Evolutionary conservation across 192 early-diverging fungal species (phyloP).

Genomic region (Haplosporangium gracile): DNA sequence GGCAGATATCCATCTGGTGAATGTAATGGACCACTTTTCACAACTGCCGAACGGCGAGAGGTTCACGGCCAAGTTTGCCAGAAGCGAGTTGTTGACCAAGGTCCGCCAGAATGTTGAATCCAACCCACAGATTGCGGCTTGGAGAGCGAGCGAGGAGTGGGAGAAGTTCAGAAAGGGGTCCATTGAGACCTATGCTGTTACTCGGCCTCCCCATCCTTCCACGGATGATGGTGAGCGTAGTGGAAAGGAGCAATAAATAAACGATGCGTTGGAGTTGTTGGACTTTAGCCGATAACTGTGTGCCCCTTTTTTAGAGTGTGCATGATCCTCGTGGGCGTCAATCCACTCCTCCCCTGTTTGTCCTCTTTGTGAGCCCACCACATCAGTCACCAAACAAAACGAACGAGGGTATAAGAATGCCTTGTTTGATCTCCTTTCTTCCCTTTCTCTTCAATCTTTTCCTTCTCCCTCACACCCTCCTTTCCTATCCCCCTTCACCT

Average conservation of each 20-base stretch:
- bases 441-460: neutral
- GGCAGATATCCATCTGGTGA: conserved; percentile 36
- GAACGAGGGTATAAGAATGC: neutral
- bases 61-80: conserved; percentile 11
- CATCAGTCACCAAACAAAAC: neutral
- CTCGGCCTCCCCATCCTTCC: neutral
- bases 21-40: conserved; percentile 30
- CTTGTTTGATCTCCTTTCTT: neutral
- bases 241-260: neutral
- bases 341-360: neutral
- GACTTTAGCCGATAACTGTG: no score
- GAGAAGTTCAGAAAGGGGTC: neutral
- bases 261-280: neutral
- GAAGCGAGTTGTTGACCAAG: conserved; percentile 25
- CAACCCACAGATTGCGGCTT: conserved; percentile 19
- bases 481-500: neutral
- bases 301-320: no score
- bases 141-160: conserved; percentile 14
- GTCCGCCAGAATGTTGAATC: conserved; percentile 22
- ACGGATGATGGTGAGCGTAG: neutral
- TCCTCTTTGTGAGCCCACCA: neutral
- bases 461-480: neutral
- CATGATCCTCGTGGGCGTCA: neutral
- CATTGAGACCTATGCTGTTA: neutral
- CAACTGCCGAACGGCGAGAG: conserved; percentile 28